A percentile compares a stretch with the other conserved stretches of the same genome.
Evolutionary conservation across 2,329 filamentous ascomycete genomes (phyloP).

Genomic region (Cephalotrichum gorgonifer): DNA sequence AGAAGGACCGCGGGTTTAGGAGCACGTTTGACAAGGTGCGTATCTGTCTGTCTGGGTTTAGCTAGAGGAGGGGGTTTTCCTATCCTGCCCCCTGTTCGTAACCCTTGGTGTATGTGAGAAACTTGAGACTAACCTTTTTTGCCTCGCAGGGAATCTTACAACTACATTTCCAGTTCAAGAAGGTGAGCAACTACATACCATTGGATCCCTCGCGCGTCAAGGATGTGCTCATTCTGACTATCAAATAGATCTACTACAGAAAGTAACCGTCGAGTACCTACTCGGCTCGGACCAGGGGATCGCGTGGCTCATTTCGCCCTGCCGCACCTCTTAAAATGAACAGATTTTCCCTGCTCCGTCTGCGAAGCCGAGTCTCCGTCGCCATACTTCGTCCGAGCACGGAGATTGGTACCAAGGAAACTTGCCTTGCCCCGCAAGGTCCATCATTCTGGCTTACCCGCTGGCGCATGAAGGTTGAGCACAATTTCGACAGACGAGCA

Average conservation of each 20-base stretch:
- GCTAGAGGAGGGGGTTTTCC: neutral
- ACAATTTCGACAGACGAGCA: too few relatives aligned
- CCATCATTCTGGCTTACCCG: too few relatives aligned
- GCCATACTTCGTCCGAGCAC: too few relatives aligned
- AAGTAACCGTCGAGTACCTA: too few relatives aligned
- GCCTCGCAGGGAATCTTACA: conserved; percentile 72
- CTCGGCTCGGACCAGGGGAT: too few relatives aligned
- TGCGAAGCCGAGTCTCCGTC: too few relatives aligned
- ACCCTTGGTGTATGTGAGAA: neutral
- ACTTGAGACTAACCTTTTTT: conserved; percentile 9
- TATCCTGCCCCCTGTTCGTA: conserved; percentile 2
- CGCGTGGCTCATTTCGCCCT: too few relatives aligned
- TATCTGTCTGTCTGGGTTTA: conserved; percentile 12
- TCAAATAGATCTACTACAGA: conserved; percentile 42
- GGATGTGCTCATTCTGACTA: neutral
- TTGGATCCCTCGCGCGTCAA: neutral
- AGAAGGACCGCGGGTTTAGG: conserved; percentile 86
- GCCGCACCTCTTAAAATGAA: too few relatives aligned
- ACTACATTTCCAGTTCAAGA: conserved; percentile 97
- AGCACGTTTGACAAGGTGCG: conserved; percentile 95
- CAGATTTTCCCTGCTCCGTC: too few relatives aligned
- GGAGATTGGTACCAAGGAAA: too few relatives aligned
- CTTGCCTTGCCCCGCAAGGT: too few relatives aligned
- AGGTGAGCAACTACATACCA: conserved; percentile 56
- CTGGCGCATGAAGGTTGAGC: too few relatives aligned